Evolutionary conservation across 176 grass and related monocot genomes (phyloP).

Genomic region (Lolium multiflorum): DNA sequence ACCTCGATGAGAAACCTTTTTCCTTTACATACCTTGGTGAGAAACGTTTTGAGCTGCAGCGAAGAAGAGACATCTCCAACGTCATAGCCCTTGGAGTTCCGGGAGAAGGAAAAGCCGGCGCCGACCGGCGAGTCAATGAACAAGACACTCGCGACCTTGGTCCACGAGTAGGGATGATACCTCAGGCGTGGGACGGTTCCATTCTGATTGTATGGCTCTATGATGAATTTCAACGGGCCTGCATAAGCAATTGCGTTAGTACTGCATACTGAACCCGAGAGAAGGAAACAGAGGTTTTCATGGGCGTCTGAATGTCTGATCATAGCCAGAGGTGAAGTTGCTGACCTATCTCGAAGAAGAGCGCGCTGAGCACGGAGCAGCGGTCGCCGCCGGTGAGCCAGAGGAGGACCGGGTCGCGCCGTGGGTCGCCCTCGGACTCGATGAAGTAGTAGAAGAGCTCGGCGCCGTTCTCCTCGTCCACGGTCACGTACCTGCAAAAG

Average conservation of each 20-base stretch:
- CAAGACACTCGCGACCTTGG: neutral
- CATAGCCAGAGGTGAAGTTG: neutral
- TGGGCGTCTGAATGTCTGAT: no score
- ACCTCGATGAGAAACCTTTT: neutral
- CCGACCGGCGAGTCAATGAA: slow-evolving; percentile 34
- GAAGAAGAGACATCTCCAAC: slow-evolving; percentile 21
- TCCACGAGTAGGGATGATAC: neutral
- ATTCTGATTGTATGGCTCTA: neutral
- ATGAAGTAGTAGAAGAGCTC: slow-evolving; percentile 58
- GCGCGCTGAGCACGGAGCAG: slow-evolving; percentile 33
- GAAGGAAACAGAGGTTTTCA: neutral
- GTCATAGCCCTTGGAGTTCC: neutral
- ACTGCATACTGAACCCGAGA: neutral
- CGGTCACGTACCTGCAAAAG: slow-evolving; percentile 26
- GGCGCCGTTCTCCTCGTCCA: slow-evolving; percentile 40
- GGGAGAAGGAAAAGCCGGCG: slow-evolving; percentile 16
- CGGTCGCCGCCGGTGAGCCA: slow-evolving; percentile 46
- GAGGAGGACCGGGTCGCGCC: neutral
- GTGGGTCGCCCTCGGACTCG: slow-evolving; percentile 40
- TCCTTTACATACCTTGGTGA: neutral
- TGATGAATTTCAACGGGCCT: slow-evolving; percentile 4
- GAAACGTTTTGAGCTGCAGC: neutral
- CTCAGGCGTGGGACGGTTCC: neutral
- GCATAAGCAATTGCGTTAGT: neutral
- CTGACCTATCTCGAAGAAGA: slow-evolving; percentile 39